Base-by-base conservation (phyloP, 345 rosid species). In the Microthlaspi erraticum region DNA sequence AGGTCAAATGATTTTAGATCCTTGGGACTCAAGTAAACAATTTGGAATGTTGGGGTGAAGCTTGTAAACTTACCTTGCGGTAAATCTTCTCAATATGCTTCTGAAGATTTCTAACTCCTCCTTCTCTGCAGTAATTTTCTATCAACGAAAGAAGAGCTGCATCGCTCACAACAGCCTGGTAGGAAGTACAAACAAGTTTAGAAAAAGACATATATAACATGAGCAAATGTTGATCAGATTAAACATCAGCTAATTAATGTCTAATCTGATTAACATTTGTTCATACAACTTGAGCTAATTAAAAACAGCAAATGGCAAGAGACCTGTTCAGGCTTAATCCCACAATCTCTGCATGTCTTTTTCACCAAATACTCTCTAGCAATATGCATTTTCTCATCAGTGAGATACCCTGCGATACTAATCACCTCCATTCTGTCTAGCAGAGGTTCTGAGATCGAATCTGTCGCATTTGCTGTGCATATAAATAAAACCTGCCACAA, bases 401-500 rank as follows among this genome's bases (percentile, higher is more conserved):
- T 90, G 56, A 92, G 85, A 77, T 92, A 92, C 14, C 98, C 98
- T 34, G 98, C 87, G 64, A 92, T 83, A 66, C 87, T 70, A 69
- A 92, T 86, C 46, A 93, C 95, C 80, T 93, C 98, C 98, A 90
- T 93, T 74, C 98, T 87, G 72, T 93, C 98, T 80, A 93, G 80
- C 45, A 90, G 97, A 66, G 98, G 97, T 41, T 66, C 78, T 6
- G 98, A 96, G 68, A 93, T 93, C 76, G 23, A 88, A 46, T 88
- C 92, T 56, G 83, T 67, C 46, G 84, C 98, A 79, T 93, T 93
- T 72, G 98, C 97, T 6, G 98, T 93, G 86, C 98, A 93, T 33
- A 93, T 96, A 77, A 92, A 93, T 13, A 90, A 83, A 68, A 93
- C 98, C 98, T 92, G 87, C 72, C 78, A 73, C 8, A 60, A 29